phyloP scores from a whole-genome alignment of 495 filamentous ascomycete genomes.

The Hyaloscypha bicolor region DNA sequence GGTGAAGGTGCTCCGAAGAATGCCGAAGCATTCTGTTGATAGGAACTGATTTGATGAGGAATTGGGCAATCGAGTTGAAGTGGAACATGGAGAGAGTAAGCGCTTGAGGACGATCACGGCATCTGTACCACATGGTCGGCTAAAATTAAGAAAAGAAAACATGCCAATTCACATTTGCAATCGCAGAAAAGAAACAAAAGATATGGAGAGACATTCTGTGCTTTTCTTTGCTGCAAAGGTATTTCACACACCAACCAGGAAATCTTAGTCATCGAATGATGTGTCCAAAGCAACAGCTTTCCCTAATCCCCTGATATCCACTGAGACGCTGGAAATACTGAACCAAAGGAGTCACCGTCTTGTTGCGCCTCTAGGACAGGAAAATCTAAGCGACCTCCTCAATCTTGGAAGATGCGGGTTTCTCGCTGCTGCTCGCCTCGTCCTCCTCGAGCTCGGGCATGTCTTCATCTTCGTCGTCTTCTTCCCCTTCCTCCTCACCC shows the following conservation, averaged over 20 bases:
- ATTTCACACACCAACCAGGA: slow-evolving; percentile 11
- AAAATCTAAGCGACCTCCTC: slow-evolving; percentile 30
- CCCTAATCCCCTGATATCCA: neutral
- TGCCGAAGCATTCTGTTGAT: too few relatives aligned
- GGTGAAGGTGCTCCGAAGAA: too few relatives aligned
- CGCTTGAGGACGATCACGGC: neutral
- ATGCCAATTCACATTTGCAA: neutral
- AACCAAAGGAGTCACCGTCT: slow-evolving; percentile 7
- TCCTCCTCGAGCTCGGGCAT: slow-evolving; percentile 37
- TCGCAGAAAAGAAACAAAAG: neutral
- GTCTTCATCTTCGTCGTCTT: slow-evolving; percentile 54
- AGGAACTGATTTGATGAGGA: neutral
- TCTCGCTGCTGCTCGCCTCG: slow-evolving; percentile 22
- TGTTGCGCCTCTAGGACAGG: slow-evolving; percentile 6
- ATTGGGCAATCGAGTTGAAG: neutral
- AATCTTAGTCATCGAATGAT: slow-evolving; percentile 14
- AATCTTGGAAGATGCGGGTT: slow-evolving; percentile 28
- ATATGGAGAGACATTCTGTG: neutral
- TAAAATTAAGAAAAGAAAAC: too few relatives aligned
- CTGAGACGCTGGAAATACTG: slow-evolving; percentile 18
- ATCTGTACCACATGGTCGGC: too few relatives aligned
- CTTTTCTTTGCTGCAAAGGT: slow-evolving; percentile 14
- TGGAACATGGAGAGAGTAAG: neutral
- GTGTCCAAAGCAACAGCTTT: slow-evolving; percentile 20
- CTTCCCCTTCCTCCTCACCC: slow-evolving; percentile 57